Conservation (phyloP, 177 flowering plant species). For the Vitis hybrid region DNA sequence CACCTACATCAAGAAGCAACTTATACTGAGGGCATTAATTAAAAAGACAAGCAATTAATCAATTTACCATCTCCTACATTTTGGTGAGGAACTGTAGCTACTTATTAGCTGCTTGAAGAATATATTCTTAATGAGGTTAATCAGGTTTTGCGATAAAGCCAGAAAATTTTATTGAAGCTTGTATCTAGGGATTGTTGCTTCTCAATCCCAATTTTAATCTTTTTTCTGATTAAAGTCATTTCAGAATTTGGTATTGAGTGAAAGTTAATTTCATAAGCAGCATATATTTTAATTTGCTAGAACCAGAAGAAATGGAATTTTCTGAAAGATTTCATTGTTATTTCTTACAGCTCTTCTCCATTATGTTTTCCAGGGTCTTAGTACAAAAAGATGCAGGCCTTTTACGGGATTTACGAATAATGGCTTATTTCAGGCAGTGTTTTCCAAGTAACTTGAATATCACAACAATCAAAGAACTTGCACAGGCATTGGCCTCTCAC, state of each 20-base stretch:
- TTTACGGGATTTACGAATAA: slow-evolving; percentile 62
- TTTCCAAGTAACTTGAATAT: slow-evolving; percentile 50
- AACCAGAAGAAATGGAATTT: background rate
- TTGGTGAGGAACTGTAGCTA: too few relatives aligned
- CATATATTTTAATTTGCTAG: too few relatives aligned
- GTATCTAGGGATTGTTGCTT: too few relatives aligned
- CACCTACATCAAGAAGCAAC: background rate
- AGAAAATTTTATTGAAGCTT: too few relatives aligned
- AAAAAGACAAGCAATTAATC: background rate
- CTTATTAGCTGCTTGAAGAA: too few relatives aligned
- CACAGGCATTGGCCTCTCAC: slow-evolving; percentile 74
- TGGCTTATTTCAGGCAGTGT: slow-evolving; percentile 91
- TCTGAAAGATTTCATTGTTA: background rate
- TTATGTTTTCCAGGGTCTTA: slow-evolving; percentile 45
- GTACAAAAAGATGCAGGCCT: slow-evolving; percentile 67
- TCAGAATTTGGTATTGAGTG: too few relatives aligned
- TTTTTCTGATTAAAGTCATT: too few relatives aligned
- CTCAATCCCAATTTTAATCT: too few relatives aligned
- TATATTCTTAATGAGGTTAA: too few relatives aligned
- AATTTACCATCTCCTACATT: too few relatives aligned
- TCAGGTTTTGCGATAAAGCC: too few relatives aligned
- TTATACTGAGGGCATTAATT: background rate
- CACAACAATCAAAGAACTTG: slow-evolving; percentile 74
- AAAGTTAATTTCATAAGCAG: too few relatives aligned
- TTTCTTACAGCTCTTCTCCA: slow-evolving; percentile 2